phyloP scores from a whole-genome alignment of 352 stramenopile genomes.

The Globisporangium irregulare region DNA sequence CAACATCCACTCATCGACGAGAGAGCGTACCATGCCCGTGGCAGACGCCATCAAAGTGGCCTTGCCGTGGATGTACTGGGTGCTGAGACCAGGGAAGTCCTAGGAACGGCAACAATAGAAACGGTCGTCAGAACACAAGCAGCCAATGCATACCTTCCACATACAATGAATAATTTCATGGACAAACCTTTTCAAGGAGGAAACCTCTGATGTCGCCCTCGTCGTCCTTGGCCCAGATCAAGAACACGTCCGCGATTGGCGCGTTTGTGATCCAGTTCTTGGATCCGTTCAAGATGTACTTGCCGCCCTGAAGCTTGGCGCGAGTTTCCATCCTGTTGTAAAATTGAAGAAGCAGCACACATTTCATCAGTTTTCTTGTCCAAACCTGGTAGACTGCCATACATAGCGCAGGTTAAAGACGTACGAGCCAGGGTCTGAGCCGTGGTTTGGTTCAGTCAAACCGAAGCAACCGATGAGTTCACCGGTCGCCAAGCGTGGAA shows the following conservation, averaged over 20 bases:
- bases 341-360: neutral
- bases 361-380: neutral
- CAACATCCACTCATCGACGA: neutral
- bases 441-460: conserved; percentile 98
- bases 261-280: conserved; percentile 98
- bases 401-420: conserved; percentile 11
- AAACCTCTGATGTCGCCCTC: conserved; percentile 94
- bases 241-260: conserved; percentile 96
- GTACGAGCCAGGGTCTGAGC: conserved; percentile 91
- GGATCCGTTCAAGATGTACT: conserved; percentile 96
- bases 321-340: conserved; percentile 92
- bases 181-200: conserved; percentile 88
- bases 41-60: conserved; percentile 92
- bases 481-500: conserved; percentile 92
- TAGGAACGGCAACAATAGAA: conserved; percentile 1
- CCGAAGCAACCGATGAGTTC: conserved; percentile 98
- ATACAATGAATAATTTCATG: neutral
- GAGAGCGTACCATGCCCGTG: conserved; percentile 87
- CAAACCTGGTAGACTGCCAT: neutral
- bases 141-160: neutral
- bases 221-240: conserved; percentile 97
- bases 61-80: conserved; percentile 97
- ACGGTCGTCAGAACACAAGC: neutral
- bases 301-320: conserved; percentile 79
- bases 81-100: conserved; percentile 90